Evolutionary conservation across 768 basidiomycete genomes (phyloP).

Genomic region (Sistotremastrum suecicum): DNA sequence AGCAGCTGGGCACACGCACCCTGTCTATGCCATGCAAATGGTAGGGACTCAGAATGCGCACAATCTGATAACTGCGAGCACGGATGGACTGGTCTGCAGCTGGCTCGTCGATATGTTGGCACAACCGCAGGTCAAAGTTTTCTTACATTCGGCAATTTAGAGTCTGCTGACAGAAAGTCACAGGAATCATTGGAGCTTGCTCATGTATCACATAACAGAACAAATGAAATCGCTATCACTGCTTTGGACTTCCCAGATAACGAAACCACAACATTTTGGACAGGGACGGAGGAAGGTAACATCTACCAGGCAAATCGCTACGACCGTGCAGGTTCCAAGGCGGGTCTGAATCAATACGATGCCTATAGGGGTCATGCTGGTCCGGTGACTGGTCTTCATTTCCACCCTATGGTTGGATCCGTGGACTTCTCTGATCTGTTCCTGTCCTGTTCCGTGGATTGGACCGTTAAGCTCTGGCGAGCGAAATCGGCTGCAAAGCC

Average conservation of each 20-base stretch:
- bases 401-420: constrained; percentile 83
- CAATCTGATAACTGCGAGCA: constrained; percentile 91
- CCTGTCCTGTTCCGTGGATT: constrained; percentile 85
- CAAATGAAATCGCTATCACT: constrained; percentile 91
- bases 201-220: constrained; percentile 88
- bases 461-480: constrained; percentile 97
- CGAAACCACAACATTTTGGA: constrained; percentile 94
- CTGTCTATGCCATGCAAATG: constrained; percentile 97
- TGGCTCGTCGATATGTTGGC: constrained; percentile 99
- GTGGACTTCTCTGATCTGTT: constrained; percentile 96
- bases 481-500: constrained; percentile 66
- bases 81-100: constrained; percentile 92
- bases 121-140: constrained; percentile 67
- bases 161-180: too few species aligned
- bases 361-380: constrained; percentile 88
- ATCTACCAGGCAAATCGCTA: constrained; percentile 95
- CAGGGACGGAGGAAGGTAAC: constrained; percentile 96
- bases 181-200: constrained; percentile 90
- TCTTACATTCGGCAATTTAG: neutral
- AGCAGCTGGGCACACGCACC: constrained; percentile 94
- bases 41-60: constrained; percentile 98
- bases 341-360: constrained; percentile 86
- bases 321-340: constrained; percentile 93
- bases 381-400: constrained; percentile 87
- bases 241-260: constrained; percentile 89